Base-by-base conservation (phyloP, 305 asterid species). In the Lippia alba region DNA sequence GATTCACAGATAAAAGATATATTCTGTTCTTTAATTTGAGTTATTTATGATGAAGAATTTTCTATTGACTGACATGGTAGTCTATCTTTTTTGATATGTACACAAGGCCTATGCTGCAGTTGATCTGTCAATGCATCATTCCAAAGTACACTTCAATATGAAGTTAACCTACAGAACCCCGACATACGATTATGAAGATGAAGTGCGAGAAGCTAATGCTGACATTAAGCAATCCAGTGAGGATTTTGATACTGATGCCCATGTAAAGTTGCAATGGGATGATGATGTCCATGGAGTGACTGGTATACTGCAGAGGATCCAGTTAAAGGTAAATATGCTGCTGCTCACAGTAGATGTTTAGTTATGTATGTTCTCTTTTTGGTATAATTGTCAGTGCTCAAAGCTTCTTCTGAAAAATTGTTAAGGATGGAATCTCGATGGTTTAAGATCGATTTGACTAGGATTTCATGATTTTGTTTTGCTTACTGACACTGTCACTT, bases 251-350 rank as follows among this genome's bases (percentile, higher is more conserved):
- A 78, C 70, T 75, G 79, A 80, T 36, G 69, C 69, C 20, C 82
- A 67, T 70, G 85, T 61, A 40, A 88, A 82, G 78, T 68, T 79
- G 14, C 39, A 16, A 72, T 92, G 97, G 98, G 98, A 92, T 78
- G 96, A 87, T 71, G 85, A 79, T 88, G 88, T 78, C 93, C 97
- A 79, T 92, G 98, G 97, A 90, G 96, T 80, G 91, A 92, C 84
- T 92, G 98, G 98, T 92, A 88, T 75, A 77, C 96, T 58, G 96
- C 94, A 24, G 98, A 92, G 78, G 97, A 90, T 79, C 98, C 96
- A 56, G 79, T 90, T 67, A 92, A 79, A 83, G 98, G 98, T 87
- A 74, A 80, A 66, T 18, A 18, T 64, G 39, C 61, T 79, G 64
- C 64, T 76, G 65, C 75, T 69, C 56, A 48, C 61, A 63, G 49